These are phyloP conservation scores for Aspergillus costaricaensis DNA, from an alignment of 2,329 filamentous ascomycete genomes.

Conservation along the genomic window DNA sequence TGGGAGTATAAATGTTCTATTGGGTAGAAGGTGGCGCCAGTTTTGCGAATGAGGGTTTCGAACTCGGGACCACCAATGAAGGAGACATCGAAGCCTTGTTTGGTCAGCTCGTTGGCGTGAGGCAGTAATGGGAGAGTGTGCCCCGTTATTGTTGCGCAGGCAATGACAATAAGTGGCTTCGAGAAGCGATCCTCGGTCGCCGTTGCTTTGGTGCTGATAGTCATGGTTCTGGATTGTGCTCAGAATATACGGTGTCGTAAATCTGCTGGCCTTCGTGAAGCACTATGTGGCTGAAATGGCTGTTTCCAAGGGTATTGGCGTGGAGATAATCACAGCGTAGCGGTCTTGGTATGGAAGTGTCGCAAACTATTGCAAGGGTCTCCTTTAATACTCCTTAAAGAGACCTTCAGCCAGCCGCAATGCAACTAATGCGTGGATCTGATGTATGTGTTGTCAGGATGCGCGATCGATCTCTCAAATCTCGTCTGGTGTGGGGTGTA, in stretches of 20 bases:
- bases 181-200: too few species aligned
- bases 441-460: too few species aligned
- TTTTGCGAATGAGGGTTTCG: not conserved
- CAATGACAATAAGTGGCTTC: conserved; percentile 4
- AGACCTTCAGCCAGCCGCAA: too few species aligned
- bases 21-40: conserved; percentile 9
- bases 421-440: too few species aligned
- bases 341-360: too few species aligned
- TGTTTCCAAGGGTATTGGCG: too few species aligned
- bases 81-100: conserved; percentile 3
- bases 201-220: not conserved
- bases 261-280: not conserved
- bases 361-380: too few species aligned
- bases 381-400: too few species aligned
- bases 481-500: too few species aligned
- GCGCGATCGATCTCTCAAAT: too few species aligned
- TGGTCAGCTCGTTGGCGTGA: not conserved
- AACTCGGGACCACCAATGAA: conserved; percentile 8
- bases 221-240: not conserved
- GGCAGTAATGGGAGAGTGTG: conserved; percentile 7
- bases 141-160: not conserved
- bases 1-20: not conserved
- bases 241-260: not conserved
- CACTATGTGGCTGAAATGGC: too few species aligned
- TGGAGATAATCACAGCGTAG: too few species aligned